phyloP scores from a whole-genome alignment of 2,329 filamentous ascomycete genomes.

The Phaeosphaeriaceae sp. region DNA sequence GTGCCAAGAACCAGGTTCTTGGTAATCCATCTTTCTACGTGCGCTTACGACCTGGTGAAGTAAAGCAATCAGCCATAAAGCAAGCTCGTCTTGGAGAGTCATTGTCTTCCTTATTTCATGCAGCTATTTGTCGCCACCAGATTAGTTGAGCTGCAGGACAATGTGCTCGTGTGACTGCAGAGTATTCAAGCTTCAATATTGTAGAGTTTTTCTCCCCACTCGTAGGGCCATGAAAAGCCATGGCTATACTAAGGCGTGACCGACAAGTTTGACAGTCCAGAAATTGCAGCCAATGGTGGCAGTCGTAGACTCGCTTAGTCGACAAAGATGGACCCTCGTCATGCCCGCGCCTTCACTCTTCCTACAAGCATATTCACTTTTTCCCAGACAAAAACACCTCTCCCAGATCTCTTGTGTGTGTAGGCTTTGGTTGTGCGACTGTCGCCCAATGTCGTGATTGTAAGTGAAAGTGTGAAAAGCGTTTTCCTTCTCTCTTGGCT shows the following conservation, averaged over 20 bases:
- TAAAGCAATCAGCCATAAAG: background rate
- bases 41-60: too few species aligned
- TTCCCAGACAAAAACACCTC: conserved; percentile 1
- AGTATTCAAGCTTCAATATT: too few species aligned
- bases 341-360: conserved; percentile 20
- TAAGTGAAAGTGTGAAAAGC: background rate
- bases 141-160: too few species aligned
- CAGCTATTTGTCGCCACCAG: too few species aligned
- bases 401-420: too few species aligned
- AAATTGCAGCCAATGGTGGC: conserved; percentile 14
- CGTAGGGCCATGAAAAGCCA: background rate
- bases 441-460: conserved; percentile 9
- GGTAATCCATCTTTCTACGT: conserved; percentile 14
- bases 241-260: conserved; percentile 3
- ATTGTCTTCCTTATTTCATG: too few species aligned
- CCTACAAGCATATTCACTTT: conserved; percentile 14
- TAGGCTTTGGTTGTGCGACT: too few species aligned
- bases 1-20: conserved; percentile 29
- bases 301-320: conserved; percentile 18
- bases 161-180: too few species aligned
- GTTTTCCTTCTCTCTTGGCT: background rate
- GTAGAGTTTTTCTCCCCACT: too few species aligned
- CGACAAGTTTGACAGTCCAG: conserved; percentile 4
- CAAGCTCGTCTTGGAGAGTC: background rate
- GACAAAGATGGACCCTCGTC: conserved; percentile 7